Evolutionary conservation across 2,329 filamentous ascomycete species (phyloP), one percentile per base, ranked within the genome.

Genomic region (Fusarium guadeloupense): DNA sequence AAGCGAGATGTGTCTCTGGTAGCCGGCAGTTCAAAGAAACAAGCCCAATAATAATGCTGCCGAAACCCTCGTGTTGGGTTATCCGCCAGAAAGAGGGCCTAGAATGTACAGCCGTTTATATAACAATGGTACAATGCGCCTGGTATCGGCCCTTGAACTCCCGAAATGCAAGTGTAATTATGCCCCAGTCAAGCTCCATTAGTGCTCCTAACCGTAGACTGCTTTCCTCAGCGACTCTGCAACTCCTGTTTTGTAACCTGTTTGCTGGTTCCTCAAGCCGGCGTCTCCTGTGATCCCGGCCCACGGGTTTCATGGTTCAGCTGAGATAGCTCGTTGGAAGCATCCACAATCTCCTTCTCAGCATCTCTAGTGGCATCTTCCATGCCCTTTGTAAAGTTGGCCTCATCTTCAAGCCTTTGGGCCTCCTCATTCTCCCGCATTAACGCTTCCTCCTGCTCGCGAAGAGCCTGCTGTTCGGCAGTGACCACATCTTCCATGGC

Each of bases 341-440:
- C 40, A 34, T 45, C 37, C 35, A 45, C 20, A 14, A 51, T 44
- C 14, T 70, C 65, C 34, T 66, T 65, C 33, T 66, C 62, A 54
- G 69, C 62, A 30, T 53, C 61, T 43, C 64, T 59, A 43, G 58
- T 54, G 25, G 54, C 69, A 8, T 62, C 63, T 52, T 72, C 71
- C 60, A 71, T 48, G 38, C 49, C 58, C 53, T 70, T 72, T 6
- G 65, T 70, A 48, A 66, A 62, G 19, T 70, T 74, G 40, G 76
- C 79, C 58, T 82, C 81, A 43, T 83, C 82, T 49, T 82, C 81
- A 19, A 83, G 72, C 53, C 81, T 74, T 64, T 84, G 78, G 1
- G 81, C 82, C 65, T 85, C 83, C 64, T 85, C 83, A 57, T 84
- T 83, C 72, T 85, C 82, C 35, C 77, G 76, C 69, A 81, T 72